Conservation (phyloP, 2,329 filamentous ascomycete genomes). For the Thermothelomyces thermophilus region DNA sequence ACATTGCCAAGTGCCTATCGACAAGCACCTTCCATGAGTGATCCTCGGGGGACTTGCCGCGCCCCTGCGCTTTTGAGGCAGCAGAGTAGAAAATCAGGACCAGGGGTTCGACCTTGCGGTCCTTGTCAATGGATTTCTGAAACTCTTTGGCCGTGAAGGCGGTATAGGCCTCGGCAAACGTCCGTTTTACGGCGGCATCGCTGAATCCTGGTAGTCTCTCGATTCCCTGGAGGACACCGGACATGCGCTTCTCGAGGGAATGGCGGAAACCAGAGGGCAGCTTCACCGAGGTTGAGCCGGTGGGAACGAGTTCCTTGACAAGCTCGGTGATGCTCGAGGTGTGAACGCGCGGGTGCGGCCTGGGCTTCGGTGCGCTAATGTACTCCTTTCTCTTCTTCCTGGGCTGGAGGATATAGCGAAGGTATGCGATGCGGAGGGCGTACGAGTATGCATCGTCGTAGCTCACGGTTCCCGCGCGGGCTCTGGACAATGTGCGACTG, state of each 20-base stretch:
- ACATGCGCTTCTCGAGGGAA: slow-evolving; percentile 63
- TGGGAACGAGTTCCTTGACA: slow-evolving; percentile 71
- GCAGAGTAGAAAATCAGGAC: slow-evolving; percentile 95
- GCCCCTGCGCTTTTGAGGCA: slow-evolving; percentile 77
- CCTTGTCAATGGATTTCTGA: slow-evolving; percentile 86
- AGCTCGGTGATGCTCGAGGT: slow-evolving; percentile 74
- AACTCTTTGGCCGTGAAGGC: slow-evolving; percentile 85
- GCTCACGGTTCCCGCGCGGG: slow-evolving; percentile 43
- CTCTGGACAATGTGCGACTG: slow-evolving; percentile 41
- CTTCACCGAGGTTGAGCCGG: slow-evolving; percentile 43
- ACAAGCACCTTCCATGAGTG: slow-evolving; percentile 88
- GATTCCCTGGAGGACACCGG: slow-evolving; percentile 70
- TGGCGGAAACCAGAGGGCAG: slow-evolving; percentile 50
- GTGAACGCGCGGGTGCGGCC: slow-evolving; percentile 54
- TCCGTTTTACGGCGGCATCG: slow-evolving; percentile 84
- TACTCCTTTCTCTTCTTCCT: slow-evolving; percentile 85
- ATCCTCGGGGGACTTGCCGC: slow-evolving; percentile 68
- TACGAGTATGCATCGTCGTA: slow-evolving; percentile 85
- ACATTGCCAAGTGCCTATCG: slow-evolving; percentile 89
- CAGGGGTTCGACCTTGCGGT: slow-evolving; percentile 84
- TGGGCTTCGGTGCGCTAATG: slow-evolving; percentile 60
- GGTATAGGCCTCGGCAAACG: slow-evolving; percentile 91
- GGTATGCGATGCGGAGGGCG: slow-evolving; percentile 82
- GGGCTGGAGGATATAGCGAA: slow-evolving; percentile 88
- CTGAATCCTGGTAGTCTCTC: slow-evolving; percentile 84